These are phyloP conservation scores for Russula sp. DNA, from an alignment of 768 basidiomycete genomes.

Conservation along the genomic window DNA sequence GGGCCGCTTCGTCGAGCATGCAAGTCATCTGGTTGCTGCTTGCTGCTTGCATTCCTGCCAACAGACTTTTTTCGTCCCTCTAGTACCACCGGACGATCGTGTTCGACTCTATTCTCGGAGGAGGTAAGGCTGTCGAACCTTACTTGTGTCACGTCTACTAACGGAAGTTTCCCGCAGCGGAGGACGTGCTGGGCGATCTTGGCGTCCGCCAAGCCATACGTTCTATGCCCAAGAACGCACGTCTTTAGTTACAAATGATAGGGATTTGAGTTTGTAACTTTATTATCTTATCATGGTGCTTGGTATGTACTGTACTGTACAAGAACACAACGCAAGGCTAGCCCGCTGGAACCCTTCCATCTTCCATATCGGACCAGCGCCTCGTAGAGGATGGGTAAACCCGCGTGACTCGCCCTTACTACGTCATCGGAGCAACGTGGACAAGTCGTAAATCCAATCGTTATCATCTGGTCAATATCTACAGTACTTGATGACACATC, in stretches of 20 bases:
- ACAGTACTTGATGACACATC: background rate
- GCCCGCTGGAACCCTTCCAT: too few relatives aligned
- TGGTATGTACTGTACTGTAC: background rate
- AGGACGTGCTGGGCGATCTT: constrained; percentile 71
- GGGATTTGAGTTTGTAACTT: background rate
- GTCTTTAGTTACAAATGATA: constrained; percentile 38
- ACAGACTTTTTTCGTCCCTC: background rate
- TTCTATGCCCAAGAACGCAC: constrained; percentile 61
- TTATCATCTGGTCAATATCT: background rate
- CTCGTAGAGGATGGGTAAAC: background rate
- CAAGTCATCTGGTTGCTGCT: constrained; percentile 30
- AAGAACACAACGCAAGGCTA: background rate
- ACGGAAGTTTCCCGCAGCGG: constrained; percentile 39
- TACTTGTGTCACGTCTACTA: background rate
- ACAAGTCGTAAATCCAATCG: background rate
- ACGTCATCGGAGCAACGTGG: background rate
- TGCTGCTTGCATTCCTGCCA: background rate
- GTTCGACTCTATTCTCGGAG: constrained; percentile 68
- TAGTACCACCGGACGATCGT: constrained; percentile 62
- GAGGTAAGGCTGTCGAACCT: constrained; percentile 35
- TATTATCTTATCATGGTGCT: background rate
- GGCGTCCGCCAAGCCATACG: constrained; percentile 79
- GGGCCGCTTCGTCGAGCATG: constrained; percentile 72
- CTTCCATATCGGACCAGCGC: too few relatives aligned
- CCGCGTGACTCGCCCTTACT: background rate